Evolutionary conservation across 495 filamentous ascomycete genomes (phyloP), one percentile per base, ranked within the genome.

Genomic region (Jackrogersella minutella): DNA sequence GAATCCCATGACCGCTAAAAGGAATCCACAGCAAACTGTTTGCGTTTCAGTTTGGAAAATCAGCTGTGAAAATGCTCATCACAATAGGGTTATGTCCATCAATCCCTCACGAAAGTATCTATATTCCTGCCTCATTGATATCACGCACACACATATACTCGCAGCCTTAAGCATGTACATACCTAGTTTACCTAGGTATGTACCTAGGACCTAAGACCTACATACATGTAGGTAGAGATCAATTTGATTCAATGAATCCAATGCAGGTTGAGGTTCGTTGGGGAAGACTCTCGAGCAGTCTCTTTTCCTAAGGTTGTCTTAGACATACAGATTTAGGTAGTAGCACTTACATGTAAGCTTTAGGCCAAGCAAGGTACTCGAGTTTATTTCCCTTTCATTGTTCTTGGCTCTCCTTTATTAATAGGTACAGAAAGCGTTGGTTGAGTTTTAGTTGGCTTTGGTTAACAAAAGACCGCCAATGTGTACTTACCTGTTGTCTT

Each of bases 11-110:
- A 44, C 39, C 47, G 16, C 56, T 33, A 52, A 13, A 49, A 33
- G 31, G 59, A 68, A 68, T 60, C 65, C 65, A 68, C 65, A 49
- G 16, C 59, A 40, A 55, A 34, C 55, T 31, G 33, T 64, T 46
- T 68, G 47, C 64, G 65, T 68, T 68, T 68, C 65, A 68, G 33
- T 30, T 63, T 54, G 54, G 65, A 47, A 40, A 63, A 68, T 68
- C 58, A 47, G 30, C 17, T 54, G 40, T 51, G 30, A 13, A 55
- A 55, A 10, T 34, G 65, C 54, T 52, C 59, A 68, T 68, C 65
- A 56, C 59, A 68, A 68, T 68, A 68, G 54, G 49, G 64, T 62
- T 58, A 47, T 59, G 19, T 37, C 33, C n/a, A 26, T 37, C 44
- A 43, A 54, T 62, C 61, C 34, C 50, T 57, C 26, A 51, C 44